These are phyloP conservation scores for Emmonsiellopsis sp. DNA, from an alignment of 2,329 filamentous ascomycete genomes.

Conservation along the genomic window DNA sequence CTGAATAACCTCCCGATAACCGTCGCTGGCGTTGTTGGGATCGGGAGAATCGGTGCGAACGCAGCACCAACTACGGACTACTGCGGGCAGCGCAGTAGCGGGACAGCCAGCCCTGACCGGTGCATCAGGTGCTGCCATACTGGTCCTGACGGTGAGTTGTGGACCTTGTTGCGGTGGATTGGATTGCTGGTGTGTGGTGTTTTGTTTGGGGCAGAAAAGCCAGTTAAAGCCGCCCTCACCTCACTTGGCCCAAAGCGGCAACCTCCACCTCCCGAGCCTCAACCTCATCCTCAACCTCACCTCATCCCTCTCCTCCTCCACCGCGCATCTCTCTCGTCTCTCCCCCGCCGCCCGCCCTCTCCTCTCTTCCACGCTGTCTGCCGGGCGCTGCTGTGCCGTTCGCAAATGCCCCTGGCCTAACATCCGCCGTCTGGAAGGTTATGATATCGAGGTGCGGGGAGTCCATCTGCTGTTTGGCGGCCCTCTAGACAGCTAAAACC, in stretches of 20 bases:
- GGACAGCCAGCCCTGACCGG: slow-evolving; percentile 7
- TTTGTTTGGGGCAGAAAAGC: neutral
- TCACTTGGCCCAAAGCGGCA: slow-evolving; percentile 13
- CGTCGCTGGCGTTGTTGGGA: no score
- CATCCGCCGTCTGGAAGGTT: neutral
- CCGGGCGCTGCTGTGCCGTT: neutral
- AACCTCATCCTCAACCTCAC: slow-evolving; percentile 13
- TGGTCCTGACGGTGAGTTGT: no score
- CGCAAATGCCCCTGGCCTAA: neutral
- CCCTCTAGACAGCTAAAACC: neutral
- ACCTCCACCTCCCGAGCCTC: slow-evolving; percentile 14
- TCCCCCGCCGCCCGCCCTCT: slow-evolving; percentile 1
- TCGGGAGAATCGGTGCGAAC: neutral
- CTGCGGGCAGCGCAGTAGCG: slow-evolving; percentile 5
- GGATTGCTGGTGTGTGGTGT: neutral
- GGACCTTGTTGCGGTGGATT: no score
- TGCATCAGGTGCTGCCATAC: no score
- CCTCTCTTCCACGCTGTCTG: neutral
- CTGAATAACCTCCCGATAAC: no score
- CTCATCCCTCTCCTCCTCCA: slow-evolving; percentile 8
- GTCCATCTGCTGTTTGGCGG: slow-evolving; percentile 2
- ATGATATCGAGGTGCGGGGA: slow-evolving; percentile 9
- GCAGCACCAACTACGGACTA: neutral
- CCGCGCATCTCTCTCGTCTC: slow-evolving; percentile 9
- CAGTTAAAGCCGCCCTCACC: slow-evolving; percentile 6